Base-by-base conservation (phyloP, 768 basidiomycete genomes). In the Boletus pseudopeckii region DNA sequence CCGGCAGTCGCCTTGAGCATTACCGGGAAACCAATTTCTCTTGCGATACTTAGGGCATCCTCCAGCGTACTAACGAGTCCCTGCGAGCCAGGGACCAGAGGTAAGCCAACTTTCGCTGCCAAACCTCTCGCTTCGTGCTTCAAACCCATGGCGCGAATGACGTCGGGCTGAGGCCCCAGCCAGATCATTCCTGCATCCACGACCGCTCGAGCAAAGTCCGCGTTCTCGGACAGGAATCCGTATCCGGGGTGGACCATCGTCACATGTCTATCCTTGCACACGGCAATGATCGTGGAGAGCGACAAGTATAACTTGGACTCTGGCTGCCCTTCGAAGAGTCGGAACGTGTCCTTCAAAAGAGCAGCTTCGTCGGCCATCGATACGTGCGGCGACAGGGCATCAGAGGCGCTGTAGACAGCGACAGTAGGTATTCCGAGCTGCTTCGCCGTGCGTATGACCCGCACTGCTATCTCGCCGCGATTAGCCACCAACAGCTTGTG, bases 391-490 rank as follows among this genome's bases (percentile, higher is more conserved):
- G 81, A 76, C 4, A 79, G 72, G 7, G 82, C 71, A 56, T 88
- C 86, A 0, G 81, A 78, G 10, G 77, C 69, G 3, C 80, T 78
- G 66, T 86, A 86, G 40, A 88, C 70, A 3, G 82, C 74, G n/a
- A 86, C 61, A 0, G 83, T 84, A 4, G 60, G 64, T 24, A 89
- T 62, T 1, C 75, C 79, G 4, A 85, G 74, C 26, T 66, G 66
- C 45, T 75, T 75, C 2, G 83, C 83, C 0, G 84, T 81, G 47
- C 75, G 77, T 24, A 87, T 70, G 58, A 87, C 77, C 9, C 86
- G 80, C 14, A 82, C 73, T 9, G 85, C 85, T 48, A 88, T 88
- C 66, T 89, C 86, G 39, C 86, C 86, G 24, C 86, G 81, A 65
- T 89, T 88, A 18, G 84, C 84, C 54, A 89, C 72, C 55, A 88